Evolutionary conservation across 768 basidiomycete genomes (phyloP), one percentile per base, ranked within the genome.

Genomic region (Psilocybe azurescens): DNA sequence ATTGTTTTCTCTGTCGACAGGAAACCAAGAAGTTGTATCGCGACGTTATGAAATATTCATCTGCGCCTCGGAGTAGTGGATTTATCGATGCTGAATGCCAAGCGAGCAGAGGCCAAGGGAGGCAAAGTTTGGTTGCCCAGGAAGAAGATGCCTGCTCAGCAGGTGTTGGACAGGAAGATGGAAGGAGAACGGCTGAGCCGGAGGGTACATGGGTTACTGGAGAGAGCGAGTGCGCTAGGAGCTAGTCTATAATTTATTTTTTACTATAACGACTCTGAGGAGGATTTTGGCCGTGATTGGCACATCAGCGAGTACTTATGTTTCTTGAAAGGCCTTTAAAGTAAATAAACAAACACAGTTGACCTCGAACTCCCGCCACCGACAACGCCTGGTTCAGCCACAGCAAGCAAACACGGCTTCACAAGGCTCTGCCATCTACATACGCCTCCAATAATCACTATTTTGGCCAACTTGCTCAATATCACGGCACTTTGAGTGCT

Each of bases 1-100:
- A 2, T 71, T 93, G 14, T 87, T 87, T 41, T 83, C 90, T 0
- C 80, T 98, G 48, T 79, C 88, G 1, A 90, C 88, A n/a, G 0
- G 94, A 97, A 73, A 91, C 92, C 1, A 97, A 93, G 74, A 73
- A 89, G 46, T 80, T 99, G 18, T 95, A 93, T 70, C 86, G 91
- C n/a, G 93, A 97, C 64, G 91, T 98, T 8, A 89, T 96, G 68
- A 83, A 84, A 65, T 93, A 91, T 74, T 93, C 95, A 1, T 88
- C 94, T 0, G 86, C 88, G 2, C 90, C 93, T 0, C 83, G 86
- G 86, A 5, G 89, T 99, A 30, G 91, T 99, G 39, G 96, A 99
- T 73, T 79, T 99, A 28, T 88, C 91, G 0, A 78, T 70, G 24
- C 69, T 87, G 63, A 83, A 86, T 54, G 81, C 82, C 39, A 83